Base-by-base conservation (phyloP, 1,284 basidiomycete genomes). In the Rhodotorula sp. region DNA sequence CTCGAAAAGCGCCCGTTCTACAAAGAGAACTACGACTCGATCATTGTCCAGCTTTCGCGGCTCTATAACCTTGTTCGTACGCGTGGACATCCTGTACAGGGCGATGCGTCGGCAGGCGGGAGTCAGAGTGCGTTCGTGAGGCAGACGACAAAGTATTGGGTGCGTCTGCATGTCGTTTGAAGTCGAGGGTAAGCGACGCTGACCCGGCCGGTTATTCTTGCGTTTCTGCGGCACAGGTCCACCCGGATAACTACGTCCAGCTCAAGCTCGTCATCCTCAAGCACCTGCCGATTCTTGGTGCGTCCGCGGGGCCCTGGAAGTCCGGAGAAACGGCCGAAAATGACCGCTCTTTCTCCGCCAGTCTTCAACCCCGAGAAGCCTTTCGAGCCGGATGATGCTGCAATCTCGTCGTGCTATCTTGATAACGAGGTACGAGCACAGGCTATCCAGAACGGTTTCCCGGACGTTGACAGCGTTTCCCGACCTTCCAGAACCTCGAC, bases 81-180 rank as follows among this genome's bases (percentile, higher is more conserved):
- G 0, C 85, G 96, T 67, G 95, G 95, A 0, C 90, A 98, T 79
- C 95, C 95, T 5, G 88, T 95, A 2, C 87, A 91, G 72, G 95
- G 95, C 27, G 96, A 99, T 79, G 87, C 93, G 13, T 90, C 89
- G 76, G 95, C 95, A 2, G 95, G 95, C 61, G 95, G 95, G 2
- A 90, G 83, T 74, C 95, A 99, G 82, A 95, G 91, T 77, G 96
- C 95, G 0, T 99, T 99, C 78, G 93, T 98, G 17, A 84, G 95
- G 60, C 94, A 96, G 81, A 99, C 95, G 48, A 99, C 95, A 24
- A 99, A 99, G 81, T 99, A 99, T 80, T 99, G 95, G 95, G 95
- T 66, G 22, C 57, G 62, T 56, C 6, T 36, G n/a, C 9, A 22
- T 27, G 1, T 20, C 7, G 32, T 22, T 20, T 20, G 24, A 20